Evolutionary conservation across 352 stramenopile genomes (phyloP).

Genomic region (Phytophthora pisi): DNA sequence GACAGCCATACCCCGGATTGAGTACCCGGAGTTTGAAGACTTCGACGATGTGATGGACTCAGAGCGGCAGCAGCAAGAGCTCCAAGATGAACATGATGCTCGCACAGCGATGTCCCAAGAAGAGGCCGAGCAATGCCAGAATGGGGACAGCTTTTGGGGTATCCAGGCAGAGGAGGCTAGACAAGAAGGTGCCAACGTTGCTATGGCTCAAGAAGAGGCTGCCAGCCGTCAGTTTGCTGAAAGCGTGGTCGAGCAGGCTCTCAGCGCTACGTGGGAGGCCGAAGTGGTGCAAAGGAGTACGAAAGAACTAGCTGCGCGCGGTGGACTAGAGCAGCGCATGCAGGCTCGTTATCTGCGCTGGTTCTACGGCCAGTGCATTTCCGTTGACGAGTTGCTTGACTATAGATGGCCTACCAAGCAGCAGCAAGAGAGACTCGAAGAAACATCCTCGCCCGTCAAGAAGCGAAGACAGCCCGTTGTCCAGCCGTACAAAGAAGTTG

Average conservation of each 20-base stretch:
- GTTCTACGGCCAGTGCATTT: conserved; percentile 64
- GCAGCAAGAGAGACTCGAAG: conserved; percentile 24
- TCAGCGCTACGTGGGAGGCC: conserved; percentile 38
- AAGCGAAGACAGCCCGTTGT: conserved; percentile 4
- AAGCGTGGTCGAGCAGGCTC: conserved; percentile 32
- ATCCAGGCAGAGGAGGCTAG: conserved; percentile 59
- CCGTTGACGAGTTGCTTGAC: conserved; percentile 58
- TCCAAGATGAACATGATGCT: conserved; percentile 35
- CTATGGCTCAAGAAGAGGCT: conserved; percentile 46
- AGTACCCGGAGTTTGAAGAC: conserved; percentile 19
- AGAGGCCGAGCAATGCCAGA: conserved; percentile 48
- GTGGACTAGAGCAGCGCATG: conserved; percentile 42
- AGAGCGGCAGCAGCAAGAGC: conserved; percentile 29
- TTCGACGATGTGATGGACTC: conserved; percentile 26
- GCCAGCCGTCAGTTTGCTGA: conserved; percentile 43
- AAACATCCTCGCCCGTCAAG: conserved; percentile 12
- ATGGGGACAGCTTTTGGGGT: conserved; percentile 65
- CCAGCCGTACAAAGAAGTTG: background rate
- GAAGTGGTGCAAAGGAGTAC: conserved; percentile 30
- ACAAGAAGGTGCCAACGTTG: conserved; percentile 35
- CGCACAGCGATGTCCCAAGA: conserved; percentile 39
- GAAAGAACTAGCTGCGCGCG: conserved; percentile 24
- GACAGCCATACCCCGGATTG: background rate
- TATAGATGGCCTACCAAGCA: conserved; percentile 58
- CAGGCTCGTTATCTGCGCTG: conserved; percentile 62